Evolutionary conservation across 495 filamentous ascomycete species (phyloP), one percentile per base, ranked within the genome.

Genomic region (Neurospora sp.): DNA sequence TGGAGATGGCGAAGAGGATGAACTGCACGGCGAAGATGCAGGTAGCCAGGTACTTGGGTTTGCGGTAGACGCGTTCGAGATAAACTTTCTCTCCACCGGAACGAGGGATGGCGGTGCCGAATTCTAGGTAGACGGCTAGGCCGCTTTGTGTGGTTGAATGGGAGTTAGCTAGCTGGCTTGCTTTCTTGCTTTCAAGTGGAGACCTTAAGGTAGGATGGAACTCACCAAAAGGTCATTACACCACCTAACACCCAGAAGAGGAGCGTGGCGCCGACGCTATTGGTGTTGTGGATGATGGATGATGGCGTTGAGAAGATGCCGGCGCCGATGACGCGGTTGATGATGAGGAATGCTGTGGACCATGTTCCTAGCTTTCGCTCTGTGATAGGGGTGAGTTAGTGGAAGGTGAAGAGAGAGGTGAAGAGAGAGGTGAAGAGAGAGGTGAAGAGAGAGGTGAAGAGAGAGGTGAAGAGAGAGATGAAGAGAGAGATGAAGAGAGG

Each of bases 11-110:
- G n/a, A 83, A 82, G 53, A 80, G 72, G 12, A 82, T 76, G 69
- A 83, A 83, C 70, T 83, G 80, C n/a, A 83, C 81, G 39, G 80
- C 80, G 72, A 81, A 82, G 39, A 81, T 78, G 41, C 78, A 80
- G 20, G 81, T 82, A 3, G 79, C 79, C 12, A 82, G 71, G 44
- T 81, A 82, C 14, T 75, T 73, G 22, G 80, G 80, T 40, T 74
- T 71, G 41, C 72, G 79, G 66, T 81, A 82, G 9, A 82, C 79
- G 10, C 80, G 74, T 18, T 82, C 80, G 0, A 82, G 70, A 74
- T 81, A 46, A 31, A 69, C 20, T 10, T 42, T 37, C 73, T 70
- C 75, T 70, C 8, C 27, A 3, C 35, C 37, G 6, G 12, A 35
- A 37, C 22, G 18, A 20, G 20, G 69, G 5, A 46, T 42, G 20